Percentiles rank a stretch among this genome's conserved stretches.
These are phyloP conservation scores for Candida koratica DNA, from an alignment of 805 yeast genomes.

Conservation along the genomic window DNA sequence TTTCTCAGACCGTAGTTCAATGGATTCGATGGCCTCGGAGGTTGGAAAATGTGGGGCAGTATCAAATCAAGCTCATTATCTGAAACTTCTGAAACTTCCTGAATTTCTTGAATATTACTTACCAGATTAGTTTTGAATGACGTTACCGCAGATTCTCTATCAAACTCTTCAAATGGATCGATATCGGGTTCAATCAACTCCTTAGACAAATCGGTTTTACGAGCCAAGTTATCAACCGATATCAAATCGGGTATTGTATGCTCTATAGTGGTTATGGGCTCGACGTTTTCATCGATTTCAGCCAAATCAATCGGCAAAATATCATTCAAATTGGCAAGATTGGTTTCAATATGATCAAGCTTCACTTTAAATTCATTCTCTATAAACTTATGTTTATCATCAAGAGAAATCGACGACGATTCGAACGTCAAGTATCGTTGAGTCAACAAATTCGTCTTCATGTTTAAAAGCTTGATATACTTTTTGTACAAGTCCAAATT, in stretches of 20 bases:
- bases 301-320: slow-evolving; percentile 6
- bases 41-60: background rate
- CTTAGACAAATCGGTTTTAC: slow-evolving; percentile 4
- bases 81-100: background rate
- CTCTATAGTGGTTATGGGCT: background rate
- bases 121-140: background rate
- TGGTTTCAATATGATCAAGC: slow-evolving; percentile 17
- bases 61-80: slow-evolving; percentile 5
- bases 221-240: background rate
- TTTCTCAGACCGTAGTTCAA: background rate
- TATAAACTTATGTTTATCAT: slow-evolving; percentile 30
- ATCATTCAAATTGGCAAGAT: slow-evolving; percentile 4
- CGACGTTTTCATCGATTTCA: slow-evolving; percentile 4
- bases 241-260: no score
- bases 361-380: slow-evolving; percentile 24
- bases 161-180: slow-evolving; percentile 12
- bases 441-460: slow-evolving; percentile 25
- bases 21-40: background rate
- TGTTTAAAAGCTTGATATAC: slow-evolving; percentile 24
- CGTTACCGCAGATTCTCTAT: slow-evolving; percentile 4
- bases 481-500: slow-evolving; percentile 11
- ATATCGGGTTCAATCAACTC: slow-evolving; percentile 8
- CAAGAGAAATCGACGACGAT: slow-evolving; percentile 36
- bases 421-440: slow-evolving; percentile 30
- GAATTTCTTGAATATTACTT: slow-evolving; percentile 10